Evolutionary conservation across 164 flowering plant genomes (phyloP), one percentile per base, ranked within the genome.

Genomic region (Protea cynaroides): DNA sequence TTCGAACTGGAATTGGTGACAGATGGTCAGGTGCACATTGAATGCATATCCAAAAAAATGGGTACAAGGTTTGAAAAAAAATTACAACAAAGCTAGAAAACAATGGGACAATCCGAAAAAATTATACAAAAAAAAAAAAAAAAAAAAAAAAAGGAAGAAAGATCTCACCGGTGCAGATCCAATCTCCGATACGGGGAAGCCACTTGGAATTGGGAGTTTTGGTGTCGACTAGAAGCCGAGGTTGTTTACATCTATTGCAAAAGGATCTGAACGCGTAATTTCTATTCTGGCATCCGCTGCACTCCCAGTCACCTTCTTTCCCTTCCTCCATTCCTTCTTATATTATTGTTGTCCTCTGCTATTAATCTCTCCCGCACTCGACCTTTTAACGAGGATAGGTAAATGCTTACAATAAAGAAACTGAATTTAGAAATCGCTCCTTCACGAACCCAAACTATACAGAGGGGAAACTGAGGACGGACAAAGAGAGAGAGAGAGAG

Each of bases 261-360:
- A 86, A 83, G 8, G 90, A 84, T 71, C 98, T 73, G 74, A 92
- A 92, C 0, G 98, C 98, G 71, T 92, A 92, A 79, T 92, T 92
- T 49, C 91, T 73, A 78, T 92, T 92, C 61, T 66, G 74, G 76
- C 98, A 92, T 1, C 95, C 82, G 22, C 80, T 74, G 76, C 98
- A 92, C 75, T 90, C 95, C 98, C 98, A 92, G 60, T 92, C 98
- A 0, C 98, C 98, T 76, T 92, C 97, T 71, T 82, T 82, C 12
- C 95, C 95, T 69, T 83, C 95, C 25, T 71, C 84, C 89, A 82
- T 81, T 61, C 23, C 52, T 12, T 36, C 34, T 29, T 29, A 29
- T 29, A 3, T 44, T 37, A 53, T 6, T 55, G 63, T 60, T 58
- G 46, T 59, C 64, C 40, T 56, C 21, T 68, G 61, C 65, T 59